phyloP scores from a whole-genome alignment of 495 filamentous ascomycete genomes.

The Glarea lozoyensis region DNA sequence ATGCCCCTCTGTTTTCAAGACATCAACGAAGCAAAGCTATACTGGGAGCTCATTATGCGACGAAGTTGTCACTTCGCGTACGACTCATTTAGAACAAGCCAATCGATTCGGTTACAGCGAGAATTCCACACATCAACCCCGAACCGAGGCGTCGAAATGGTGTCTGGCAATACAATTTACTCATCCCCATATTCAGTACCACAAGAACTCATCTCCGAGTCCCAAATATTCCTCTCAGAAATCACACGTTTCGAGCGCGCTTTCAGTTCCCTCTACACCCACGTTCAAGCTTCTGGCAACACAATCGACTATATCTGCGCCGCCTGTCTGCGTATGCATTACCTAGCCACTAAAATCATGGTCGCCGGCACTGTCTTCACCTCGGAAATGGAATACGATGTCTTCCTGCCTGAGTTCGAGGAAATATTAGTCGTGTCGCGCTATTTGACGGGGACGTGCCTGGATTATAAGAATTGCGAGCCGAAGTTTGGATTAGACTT shows the following conservation, averaged over 20 bases:
- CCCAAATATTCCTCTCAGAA: slow-evolving; percentile 1
- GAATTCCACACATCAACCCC: background rate
- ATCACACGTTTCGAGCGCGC: background rate
- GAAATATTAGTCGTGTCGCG: background rate
- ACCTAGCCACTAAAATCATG: background rate
- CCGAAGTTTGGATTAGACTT: background rate
- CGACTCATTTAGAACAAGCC: background rate
- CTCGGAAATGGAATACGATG: background rate
- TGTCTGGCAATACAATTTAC: background rate
- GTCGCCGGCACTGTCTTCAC: background rate
- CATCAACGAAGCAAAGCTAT: background rate
- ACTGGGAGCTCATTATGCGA: background rate
- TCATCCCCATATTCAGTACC: background rate
- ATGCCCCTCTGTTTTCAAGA: background rate
- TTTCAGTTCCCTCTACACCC: background rate
- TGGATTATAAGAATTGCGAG: background rate
- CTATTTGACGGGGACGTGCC: background rate
- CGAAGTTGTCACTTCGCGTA: slow-evolving; percentile 1
- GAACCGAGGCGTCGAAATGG: no score
- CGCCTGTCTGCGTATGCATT: background rate
- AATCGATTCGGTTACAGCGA: background rate
- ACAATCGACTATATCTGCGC: background rate
- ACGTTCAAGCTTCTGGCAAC: background rate
- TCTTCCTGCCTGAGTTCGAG: background rate
- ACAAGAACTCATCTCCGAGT: background rate